phyloP scores from a whole-genome alignment of 371 early-diverging fungal genomes.

The Mortierella sp. region DNA sequence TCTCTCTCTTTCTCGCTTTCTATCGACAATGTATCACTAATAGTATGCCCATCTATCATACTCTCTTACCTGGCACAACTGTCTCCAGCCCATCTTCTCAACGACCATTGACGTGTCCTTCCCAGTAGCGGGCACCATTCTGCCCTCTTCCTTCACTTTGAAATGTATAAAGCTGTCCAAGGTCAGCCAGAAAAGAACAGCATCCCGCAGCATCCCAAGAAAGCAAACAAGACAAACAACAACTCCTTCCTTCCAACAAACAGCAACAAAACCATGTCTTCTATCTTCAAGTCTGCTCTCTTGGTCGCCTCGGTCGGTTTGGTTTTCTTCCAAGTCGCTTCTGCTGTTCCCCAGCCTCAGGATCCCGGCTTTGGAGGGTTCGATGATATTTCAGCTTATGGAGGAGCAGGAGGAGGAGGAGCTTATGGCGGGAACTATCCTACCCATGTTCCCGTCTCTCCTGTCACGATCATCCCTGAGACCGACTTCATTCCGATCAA shows the following conservation, averaged over 20 bases:
- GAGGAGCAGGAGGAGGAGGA: neutral
- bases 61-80: neutral
- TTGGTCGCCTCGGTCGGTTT: constrained; percentile 15
- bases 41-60: neutral
- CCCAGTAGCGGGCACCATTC: neutral
- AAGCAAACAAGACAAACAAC: neutral
- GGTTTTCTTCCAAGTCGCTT: neutral
- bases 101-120: neutral
- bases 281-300: constrained; percentile 22
- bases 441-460: constrained; percentile 26
- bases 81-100: neutral
- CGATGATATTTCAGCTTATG: too few species aligned
- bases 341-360: neutral
- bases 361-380: neutral
- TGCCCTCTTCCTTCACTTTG: neutral
- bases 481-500: constrained; percentile 36
- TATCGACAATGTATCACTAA: neutral
- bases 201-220: neutral
- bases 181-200: neutral
- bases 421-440: neutral
- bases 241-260: neutral
- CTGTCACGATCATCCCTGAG: constrained; percentile 24
- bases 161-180: neutral
- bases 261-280: constrained; percentile 3
- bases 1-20: neutral